Base-by-base conservation (phyloP, 2,329 filamentous ascomycete genomes). In the Claviceps africana region DNA sequence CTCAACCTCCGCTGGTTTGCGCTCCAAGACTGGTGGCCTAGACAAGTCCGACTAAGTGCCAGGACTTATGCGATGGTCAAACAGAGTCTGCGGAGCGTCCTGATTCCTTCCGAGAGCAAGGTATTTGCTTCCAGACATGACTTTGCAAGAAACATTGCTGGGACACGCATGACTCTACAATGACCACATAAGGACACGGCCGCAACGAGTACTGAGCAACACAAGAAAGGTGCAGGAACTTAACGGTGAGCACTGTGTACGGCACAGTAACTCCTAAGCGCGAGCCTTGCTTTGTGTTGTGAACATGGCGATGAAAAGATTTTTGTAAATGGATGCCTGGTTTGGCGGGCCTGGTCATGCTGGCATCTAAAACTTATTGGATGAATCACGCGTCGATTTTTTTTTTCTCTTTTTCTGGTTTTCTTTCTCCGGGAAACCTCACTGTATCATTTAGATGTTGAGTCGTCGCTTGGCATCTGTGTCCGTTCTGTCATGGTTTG, bases 1-100 rank as follows among this genome's bases (percentile, higher is more conserved):
- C 64, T 86, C 86, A 56, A 88, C 89, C 64, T 86, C 89, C 62
- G 81, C 88, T 68, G 87, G 88, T 73, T 85, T 96, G 65, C 88
- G 88, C 61, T 85, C 87, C 64, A 88, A 93, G 79, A 88, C 84
- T 69, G 88, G 91, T 65, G 79, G 85, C 65, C 77, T 78, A 60
- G 79, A 85, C 73, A 87, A 83, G 72, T 71, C 74, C 62, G 80
- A 85, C 70, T 85, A 82, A 76, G 54, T 35, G 47, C 53, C 47
- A 47, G 42, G 47, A 15, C 35, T 33, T 53, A 31, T 46, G 47
- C 47, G 47, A 50, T 35, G 33, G 48, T 40, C 37, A 33, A 48
- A 11, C 40, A 15, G 35, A 31, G 40, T 48, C 39, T 21, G 21
- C 33, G 31, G 47, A 37, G 37, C 31, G n/a, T 19, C 37, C n/a